Evolutionary conservation across 2,329 filamentous ascomycete species (phyloP).

Genomic region (Xylaria sp.): DNA sequence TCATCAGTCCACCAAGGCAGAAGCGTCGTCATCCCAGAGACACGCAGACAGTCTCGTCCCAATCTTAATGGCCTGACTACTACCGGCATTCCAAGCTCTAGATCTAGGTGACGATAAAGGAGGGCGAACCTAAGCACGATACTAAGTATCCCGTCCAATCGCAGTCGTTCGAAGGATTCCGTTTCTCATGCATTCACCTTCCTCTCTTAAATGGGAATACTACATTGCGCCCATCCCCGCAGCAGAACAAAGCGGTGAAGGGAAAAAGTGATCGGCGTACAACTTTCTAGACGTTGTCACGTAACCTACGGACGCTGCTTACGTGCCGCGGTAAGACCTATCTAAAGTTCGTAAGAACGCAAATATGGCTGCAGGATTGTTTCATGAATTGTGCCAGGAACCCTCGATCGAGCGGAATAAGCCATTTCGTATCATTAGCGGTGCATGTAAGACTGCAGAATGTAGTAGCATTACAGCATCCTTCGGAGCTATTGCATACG

Average conservation of each 20-base stretch:
- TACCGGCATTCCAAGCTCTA: too few relatives aligned
- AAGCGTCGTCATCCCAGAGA: neutral
- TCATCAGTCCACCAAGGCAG: neutral
- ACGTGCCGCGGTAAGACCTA: neutral
- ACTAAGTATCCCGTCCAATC: neutral
- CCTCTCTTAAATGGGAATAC: constrained; percentile 16
- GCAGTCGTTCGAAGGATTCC: neutral
- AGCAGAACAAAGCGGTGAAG: constrained; percentile 13
- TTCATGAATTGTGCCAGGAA: neutral
- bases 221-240: constrained; percentile 5
- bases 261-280: neutral
- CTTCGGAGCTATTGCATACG: constrained; percentile 12
- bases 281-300: neutral
- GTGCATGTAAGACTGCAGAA: neutral
- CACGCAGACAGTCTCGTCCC: neutral
- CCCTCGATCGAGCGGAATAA: neutral
- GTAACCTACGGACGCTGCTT: neutral
- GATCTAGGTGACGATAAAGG: too few relatives aligned
- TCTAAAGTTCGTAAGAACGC: too few relatives aligned
- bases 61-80: neutral
- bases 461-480: constrained; percentile 5
- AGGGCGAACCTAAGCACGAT: neutral
- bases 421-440: neutral
- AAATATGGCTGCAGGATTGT: too few relatives aligned
- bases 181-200: constrained; percentile 14